Percentiles rank a stretch among this genome's conserved stretches.
phyloP scores from a whole-genome alignment of 139 green algal species.

The Micractinium conductrix region DNA sequence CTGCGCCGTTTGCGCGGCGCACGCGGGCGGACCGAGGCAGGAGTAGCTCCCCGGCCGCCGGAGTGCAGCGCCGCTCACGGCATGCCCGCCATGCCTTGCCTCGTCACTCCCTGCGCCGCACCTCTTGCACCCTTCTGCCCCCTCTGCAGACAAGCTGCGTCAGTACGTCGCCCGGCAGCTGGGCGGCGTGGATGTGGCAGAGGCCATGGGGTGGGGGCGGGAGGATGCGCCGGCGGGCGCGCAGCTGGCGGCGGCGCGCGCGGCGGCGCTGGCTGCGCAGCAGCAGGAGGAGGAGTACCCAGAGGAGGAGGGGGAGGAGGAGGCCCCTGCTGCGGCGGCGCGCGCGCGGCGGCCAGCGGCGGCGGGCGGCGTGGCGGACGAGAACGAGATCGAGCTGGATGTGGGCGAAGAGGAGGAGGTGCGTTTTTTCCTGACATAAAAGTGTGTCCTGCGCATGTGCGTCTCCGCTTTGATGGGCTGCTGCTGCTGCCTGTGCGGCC shows the following conservation, averaged over 20 bases:
- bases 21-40: too few relatives aligned
- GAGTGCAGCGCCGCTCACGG: too few relatives aligned
- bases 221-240: conserved; percentile 12
- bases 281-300: background rate
- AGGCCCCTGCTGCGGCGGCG: background rate
- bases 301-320: background rate
- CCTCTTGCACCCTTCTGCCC: too few relatives aligned
- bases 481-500: too few relatives aligned
- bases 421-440: too few relatives aligned
- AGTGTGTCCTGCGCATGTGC: too few relatives aligned
- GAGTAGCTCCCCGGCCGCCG: too few relatives aligned
- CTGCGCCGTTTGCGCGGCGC: too few relatives aligned
- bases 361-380: conserved; percentile 31
- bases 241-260: background rate
- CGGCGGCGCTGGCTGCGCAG: conserved; percentile 11
- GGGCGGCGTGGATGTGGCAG: conserved; percentile 25
- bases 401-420: conserved; percentile 24
- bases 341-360: background rate
- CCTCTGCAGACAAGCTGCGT: conserved; percentile 45
- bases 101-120: too few relatives aligned
- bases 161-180: conserved; percentile 37
- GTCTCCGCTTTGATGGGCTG: too few relatives aligned
- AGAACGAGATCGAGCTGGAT: conserved; percentile 32
- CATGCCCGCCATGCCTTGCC: too few relatives aligned
- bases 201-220: conserved; percentile 49